Conservation (phyloP, 495 filamentous ascomycete species). For the Aspergillus taichungensis region DNA sequence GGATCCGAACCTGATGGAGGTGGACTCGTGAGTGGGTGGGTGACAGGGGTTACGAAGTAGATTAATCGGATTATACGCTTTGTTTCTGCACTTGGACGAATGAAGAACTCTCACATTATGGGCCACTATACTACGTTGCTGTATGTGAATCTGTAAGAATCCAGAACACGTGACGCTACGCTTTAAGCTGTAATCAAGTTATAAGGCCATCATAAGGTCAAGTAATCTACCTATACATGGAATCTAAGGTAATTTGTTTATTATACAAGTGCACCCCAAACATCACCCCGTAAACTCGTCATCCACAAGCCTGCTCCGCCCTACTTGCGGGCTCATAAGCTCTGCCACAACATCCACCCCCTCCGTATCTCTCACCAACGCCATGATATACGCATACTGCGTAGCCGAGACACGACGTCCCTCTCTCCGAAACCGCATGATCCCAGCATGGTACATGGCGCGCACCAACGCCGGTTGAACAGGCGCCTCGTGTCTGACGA, state of each 20-base stretch:
- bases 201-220: neutral
- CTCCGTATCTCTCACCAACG: constrained; percentile 27
- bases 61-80: constrained; percentile 2
- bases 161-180: neutral
- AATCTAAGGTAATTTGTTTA: neutral
- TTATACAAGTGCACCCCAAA: neutral
- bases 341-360: constrained; percentile 22
- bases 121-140: neutral
- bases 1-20: constrained; percentile 71
- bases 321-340: constrained; percentile 9
- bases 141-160: neutral
- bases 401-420: constrained; percentile 16
- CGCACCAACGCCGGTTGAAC: constrained; percentile 31
- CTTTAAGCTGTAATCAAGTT: too few species aligned
- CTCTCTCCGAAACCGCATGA: constrained; percentile 29
- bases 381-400: constrained; percentile 30
- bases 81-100: neutral
- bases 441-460: constrained; percentile 39
- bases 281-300: neutral
- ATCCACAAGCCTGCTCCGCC: neutral
- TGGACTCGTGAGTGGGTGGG: constrained; percentile 54
- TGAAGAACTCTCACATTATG: constrained; percentile 1
- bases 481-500: constrained; percentile 28
- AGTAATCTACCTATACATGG: neutral
- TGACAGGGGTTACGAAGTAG: neutral